Percentiles rank a stretch among this genome's conserved stretches.
Conservation (phyloP, 2,329 filamentous ascomycete species). For the Cladophialophora psammophila region DNA sequence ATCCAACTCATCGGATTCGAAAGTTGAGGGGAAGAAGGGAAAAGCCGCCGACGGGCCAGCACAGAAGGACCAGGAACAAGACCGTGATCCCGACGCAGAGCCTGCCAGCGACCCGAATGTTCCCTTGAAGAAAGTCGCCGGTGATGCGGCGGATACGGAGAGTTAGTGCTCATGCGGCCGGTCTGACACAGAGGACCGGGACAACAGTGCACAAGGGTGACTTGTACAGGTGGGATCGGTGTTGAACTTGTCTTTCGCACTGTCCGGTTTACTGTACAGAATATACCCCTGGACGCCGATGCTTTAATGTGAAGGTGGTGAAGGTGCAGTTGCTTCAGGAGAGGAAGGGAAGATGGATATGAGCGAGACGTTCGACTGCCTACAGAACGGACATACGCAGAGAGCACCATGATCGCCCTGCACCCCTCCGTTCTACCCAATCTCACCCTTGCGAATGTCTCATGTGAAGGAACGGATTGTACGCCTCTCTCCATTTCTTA, state of each 20-base stretch:
- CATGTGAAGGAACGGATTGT: constrained; percentile 22
- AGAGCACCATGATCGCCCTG: background rate
- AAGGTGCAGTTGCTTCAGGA: background rate
- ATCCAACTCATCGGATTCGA: background rate
- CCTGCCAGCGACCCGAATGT: constrained; percentile 31
- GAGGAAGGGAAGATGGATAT: background rate
- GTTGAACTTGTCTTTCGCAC: background rate
- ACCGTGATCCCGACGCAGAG: constrained; percentile 25
- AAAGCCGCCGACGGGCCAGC: background rate
- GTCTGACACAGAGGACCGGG: background rate
- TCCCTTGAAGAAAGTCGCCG: constrained; percentile 28
- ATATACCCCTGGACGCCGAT: background rate
- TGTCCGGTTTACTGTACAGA: background rate
- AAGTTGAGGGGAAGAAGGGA: background rate
- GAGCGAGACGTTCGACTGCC: background rate
- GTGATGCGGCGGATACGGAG: constrained; percentile 11
- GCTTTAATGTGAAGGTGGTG: background rate
- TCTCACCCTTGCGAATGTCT: constrained; percentile 11
- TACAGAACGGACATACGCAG: background rate
- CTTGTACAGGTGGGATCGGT: background rate
- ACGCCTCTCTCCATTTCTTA: constrained; percentile 35
- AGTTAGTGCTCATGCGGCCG: background rate
- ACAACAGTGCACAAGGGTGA: background rate
- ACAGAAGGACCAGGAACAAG: background rate
- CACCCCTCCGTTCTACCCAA: background rate